Evolutionary conservation across 345 rosid genomes (phyloP).

Genomic region (Bruguiera sexangula): DNA sequence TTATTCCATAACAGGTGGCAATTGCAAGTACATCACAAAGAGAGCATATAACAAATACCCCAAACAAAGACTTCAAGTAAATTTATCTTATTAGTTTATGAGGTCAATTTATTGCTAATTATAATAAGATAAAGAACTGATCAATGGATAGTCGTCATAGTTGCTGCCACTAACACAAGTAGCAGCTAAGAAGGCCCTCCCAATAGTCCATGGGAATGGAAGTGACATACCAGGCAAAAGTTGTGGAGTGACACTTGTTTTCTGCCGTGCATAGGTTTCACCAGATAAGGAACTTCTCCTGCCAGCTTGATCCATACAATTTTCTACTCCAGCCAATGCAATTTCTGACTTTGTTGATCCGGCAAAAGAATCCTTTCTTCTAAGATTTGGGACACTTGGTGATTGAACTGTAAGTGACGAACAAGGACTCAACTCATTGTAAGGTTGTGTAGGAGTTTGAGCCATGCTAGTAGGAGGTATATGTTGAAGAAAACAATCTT

Average conservation of each 20-base stretch:
- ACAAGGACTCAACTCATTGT: constrained; percentile 6
- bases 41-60: background rate
- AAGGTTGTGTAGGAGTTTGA: background rate
- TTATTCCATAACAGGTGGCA: too few relatives aligned
- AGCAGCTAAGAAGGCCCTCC: background rate
- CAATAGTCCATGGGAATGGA: background rate
- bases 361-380: background rate
- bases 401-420: background rate
- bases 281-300: constrained; percentile 5
- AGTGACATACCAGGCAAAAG: constrained; percentile 8
- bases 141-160: background rate
- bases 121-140: too few relatives aligned
- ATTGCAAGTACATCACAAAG: too few relatives aligned
- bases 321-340: constrained; percentile 14
- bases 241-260: background rate
- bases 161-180: background rate
- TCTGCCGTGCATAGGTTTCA: background rate
- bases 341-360: background rate
- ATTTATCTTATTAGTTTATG: too few relatives aligned
- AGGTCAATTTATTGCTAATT: too few relatives aligned
- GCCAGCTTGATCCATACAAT: background rate
- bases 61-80: background rate
- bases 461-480: background rate
- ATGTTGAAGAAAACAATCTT: constrained; percentile 10
- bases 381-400: constrained; percentile 1